A percentile compares a stretch with the other conserved stretches of the same genome.
phyloP scores from a whole-genome alignment of 345 rosid genomes.

The Eutrema yunnanense region DNA sequence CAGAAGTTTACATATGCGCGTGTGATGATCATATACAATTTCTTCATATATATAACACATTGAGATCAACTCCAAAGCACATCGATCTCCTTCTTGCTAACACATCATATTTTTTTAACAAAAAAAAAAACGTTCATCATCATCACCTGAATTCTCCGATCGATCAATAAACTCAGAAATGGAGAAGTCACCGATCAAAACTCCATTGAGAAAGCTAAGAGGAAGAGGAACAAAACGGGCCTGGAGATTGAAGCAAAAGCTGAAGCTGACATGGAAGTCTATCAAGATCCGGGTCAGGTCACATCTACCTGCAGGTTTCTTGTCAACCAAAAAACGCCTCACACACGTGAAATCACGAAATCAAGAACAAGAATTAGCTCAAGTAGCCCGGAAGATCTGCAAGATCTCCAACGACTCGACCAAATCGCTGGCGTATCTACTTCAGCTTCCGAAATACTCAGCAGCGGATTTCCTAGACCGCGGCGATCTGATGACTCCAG shows the following conservation, averaged over 20 bases:
- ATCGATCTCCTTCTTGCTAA: constrained; percentile 8
- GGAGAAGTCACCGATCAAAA: constrained; percentile 21
- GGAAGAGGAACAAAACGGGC: constrained; percentile 26
- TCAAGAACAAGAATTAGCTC: constrained; percentile 17
- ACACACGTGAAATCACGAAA: constrained; percentile 17
- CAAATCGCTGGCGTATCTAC: constrained; percentile 37
- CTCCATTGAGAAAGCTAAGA: constrained; percentile 26
- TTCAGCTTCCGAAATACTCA: constrained; percentile 36
- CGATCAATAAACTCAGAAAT: neutral
- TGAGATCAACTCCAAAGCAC: neutral
- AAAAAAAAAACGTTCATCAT: neutral
- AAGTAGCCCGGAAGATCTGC: constrained; percentile 11
- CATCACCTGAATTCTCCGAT: neutral
- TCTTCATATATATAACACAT: neutral
- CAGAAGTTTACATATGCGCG: constrained; percentile 10
- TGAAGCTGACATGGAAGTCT: constrained; percentile 35
- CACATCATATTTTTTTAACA: neutral
- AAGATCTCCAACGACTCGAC: constrained; percentile 24
- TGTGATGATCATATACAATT: neutral
- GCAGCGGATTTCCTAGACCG: constrained; percentile 47
- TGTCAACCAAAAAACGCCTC: constrained; percentile 24
- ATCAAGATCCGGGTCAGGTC: constrained; percentile 28
- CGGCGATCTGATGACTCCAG: constrained; percentile 58
- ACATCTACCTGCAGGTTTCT: constrained; percentile 20
- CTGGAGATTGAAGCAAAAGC: constrained; percentile 39